Evolutionary conservation across 176 grass and related monocot genomes (phyloP), one percentile per base, ranked within the genome.

Genomic region (Oryza glumipatula): DNA sequence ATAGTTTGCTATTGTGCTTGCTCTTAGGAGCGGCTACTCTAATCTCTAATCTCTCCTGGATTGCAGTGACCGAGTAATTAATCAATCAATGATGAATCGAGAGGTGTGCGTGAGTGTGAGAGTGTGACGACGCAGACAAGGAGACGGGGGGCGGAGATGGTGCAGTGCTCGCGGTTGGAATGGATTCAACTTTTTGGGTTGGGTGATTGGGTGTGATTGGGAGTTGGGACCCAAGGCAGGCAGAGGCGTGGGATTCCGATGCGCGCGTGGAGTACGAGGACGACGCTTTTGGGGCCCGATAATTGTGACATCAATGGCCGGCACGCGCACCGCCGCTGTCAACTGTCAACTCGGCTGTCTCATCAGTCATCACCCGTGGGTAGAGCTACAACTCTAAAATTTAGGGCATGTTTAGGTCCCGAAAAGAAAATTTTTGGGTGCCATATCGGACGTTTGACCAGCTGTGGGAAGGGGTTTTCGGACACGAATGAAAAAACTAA

Each of bases 241-340:
- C 70, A 3, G 38, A 45, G 77, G 76, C 36, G 75, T 68, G 66
- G 63, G 77, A 86, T 76, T 85, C 82, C 82, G 63, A 85, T 35
- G 80, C 56, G 74, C 80, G 83, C 83, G 88, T 56, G 76, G 43
- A 38, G 47, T 60, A 36, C 74, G 84, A 86, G 49, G 51, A 17
- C 52, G 68, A 2, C 17, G 73, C 74, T 28, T 86, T 86, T 63
- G 3, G 79, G 80, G 47, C 74, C 84, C 79, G 84, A 90, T 86
- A 79, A 90, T 79, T 83, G 88, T 19, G 68, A 26, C 88, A 83
- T 79, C 47, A 83, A 86, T 83, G 84, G 47, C 74, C 46, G 72
- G 83, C 83, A 82, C 83, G 65, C 77, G 43, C 78, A 77, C 65
- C n/a, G 49, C 58, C 58, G 38, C 52, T 58, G 52, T 44, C 43